phyloP scores from a whole-genome alignment of 257 asterid genomes.

The Solanum okadae region DNA sequence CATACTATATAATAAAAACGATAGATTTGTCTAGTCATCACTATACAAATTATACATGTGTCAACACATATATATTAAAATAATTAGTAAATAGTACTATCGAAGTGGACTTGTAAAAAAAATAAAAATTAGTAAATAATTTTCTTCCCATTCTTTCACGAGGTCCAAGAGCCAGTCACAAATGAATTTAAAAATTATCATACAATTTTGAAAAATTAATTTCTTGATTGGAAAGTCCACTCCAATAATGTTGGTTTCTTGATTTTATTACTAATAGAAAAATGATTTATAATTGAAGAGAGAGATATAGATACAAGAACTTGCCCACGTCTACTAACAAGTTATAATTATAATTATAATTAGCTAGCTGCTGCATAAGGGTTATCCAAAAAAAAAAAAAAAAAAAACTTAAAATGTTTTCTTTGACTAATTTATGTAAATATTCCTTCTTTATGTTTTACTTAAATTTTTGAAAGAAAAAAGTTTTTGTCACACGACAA shows the following conservation, averaged over 20 bases:
- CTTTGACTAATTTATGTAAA: background rate
- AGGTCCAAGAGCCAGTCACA: slow-evolving; percentile 13
- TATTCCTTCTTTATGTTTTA: background rate
- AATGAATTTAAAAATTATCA: background rate
- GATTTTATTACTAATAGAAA: background rate
- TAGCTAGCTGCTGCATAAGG: background rate
- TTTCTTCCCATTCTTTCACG: slow-evolving; percentile 3
- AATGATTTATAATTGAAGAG: background rate
- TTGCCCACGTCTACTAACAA: background rate
- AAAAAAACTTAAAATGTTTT: background rate
- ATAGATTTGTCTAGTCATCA: background rate
- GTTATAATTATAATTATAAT: background rate
- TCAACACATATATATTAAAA: background rate
- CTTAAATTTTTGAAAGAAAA: background rate
- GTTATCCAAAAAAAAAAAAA: background rate
- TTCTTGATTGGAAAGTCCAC: background rate
- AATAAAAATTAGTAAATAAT: background rate
- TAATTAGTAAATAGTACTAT: background rate
- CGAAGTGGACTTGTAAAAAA: background rate
- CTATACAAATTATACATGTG: background rate
- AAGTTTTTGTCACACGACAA: background rate
- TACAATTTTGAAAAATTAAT: background rate
- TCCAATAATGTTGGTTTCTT: background rate
- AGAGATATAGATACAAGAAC: background rate
- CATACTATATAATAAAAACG: background rate